Evolutionary conservation across 352 stramenopile genomes (phyloP), one percentile per base, ranked within the genome.

Genomic region (Phytophthora chlamydospora): DNA sequence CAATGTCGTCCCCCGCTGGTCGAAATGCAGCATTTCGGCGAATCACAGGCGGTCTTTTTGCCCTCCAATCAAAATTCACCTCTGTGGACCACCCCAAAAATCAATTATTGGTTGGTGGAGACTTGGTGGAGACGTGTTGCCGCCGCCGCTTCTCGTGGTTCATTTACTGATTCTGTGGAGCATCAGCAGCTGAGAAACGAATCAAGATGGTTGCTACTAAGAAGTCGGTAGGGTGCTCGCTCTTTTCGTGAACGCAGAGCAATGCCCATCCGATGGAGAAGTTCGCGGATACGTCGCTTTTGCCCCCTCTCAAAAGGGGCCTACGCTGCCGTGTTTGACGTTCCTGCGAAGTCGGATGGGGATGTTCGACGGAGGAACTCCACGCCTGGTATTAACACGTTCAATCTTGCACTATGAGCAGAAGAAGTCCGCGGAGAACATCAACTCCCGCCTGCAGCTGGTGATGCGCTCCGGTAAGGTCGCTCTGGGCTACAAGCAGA

Each of bases 391-490:
- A 56, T 65, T 75, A 63, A 76, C 75, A 7, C 24, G 33, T 42
- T 39, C 3, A 47, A 58, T 47, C 16, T 12, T 52, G 31, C 14
- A 3, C 7, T 54, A 13, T 60, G 71, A 88, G 72, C 68, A 96
- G 85, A 99, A 99, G 86, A 99, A 99, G 90, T 92, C 85, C 66
- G 90, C 95, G 67, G 97, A 99, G 73, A 98, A 96, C 74, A 99
- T 99, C 89, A 99, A 99, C 96, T 98, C 95, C 68, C 95, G 97
- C 56, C 86, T 99, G 58, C 97, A 99, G 90, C 86, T 99, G 56
- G 97, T 99, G 47, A 99, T 99, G 95, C 98, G 98, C 77, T 99
- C 93, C 34, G 98, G 98, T 69, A 99, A 99, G 90, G 97, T 98
- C 48, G 90, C 94, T 56, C 90, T 99, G 62, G 98, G 98, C 55